These are phyloP conservation scores for Trichoderma brevicompactum DNA, from an alignment of 2,329 filamentous ascomycete genomes.

Conservation along the genomic window DNA sequence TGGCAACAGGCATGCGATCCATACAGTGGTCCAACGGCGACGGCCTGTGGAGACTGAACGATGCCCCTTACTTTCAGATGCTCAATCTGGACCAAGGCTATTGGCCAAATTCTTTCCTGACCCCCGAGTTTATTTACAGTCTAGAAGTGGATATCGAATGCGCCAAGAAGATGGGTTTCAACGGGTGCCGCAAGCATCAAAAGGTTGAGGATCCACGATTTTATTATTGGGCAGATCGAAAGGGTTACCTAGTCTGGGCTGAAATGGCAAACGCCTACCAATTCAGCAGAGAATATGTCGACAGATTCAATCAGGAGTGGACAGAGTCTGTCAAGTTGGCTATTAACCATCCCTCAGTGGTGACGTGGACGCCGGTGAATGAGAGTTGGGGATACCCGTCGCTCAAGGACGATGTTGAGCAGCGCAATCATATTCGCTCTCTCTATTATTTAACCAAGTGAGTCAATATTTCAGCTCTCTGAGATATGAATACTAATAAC, in stretches of 20 bases:
- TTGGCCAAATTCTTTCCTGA: slow-evolving; percentile 65
- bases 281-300: slow-evolving; percentile 61
- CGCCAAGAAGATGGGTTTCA: slow-evolving; percentile 65
- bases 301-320: slow-evolving; percentile 68
- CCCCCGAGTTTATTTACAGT: slow-evolving; percentile 54
- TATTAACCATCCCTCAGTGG: slow-evolving; percentile 66
- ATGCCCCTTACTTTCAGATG: slow-evolving; percentile 62
- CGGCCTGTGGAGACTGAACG: slow-evolving; percentile 63
- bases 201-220: slow-evolving; percentile 66
- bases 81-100: slow-evolving; percentile 66
- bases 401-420: slow-evolving; percentile 58
- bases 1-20: slow-evolving; percentile 64
- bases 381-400: slow-evolving; percentile 66
- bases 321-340: slow-evolving; percentile 64
- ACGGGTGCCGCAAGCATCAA: slow-evolving; percentile 67
- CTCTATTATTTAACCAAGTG: slow-evolving; percentile 69
- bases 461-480: slow-evolving; percentile 31
- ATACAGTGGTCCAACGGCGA: slow-evolving; percentile 63
- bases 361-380: slow-evolving; percentile 71
- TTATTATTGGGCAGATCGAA: slow-evolving; percentile 63
- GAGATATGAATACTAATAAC: not conserved
- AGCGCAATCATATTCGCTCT: slow-evolving; percentile 66
- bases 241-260: slow-evolving; percentile 66
- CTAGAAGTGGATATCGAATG: slow-evolving; percentile 59
- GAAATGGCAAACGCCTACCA: slow-evolving; percentile 69